Base-by-base conservation (phyloP, 179 eudicot species). In the Beta corolliflora region DNA sequence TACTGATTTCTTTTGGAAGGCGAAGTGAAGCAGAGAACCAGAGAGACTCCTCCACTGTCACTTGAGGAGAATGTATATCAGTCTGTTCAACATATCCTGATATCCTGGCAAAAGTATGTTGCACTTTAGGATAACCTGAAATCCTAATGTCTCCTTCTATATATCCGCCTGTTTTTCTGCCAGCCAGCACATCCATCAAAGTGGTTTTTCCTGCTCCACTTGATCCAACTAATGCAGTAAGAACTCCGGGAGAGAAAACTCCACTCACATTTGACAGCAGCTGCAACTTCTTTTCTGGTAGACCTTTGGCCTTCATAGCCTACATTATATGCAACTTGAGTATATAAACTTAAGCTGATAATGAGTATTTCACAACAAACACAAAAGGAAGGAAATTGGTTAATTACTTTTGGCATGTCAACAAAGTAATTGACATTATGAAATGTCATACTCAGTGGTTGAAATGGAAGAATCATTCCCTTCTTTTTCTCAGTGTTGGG, bases 121-220 rank as follows among this genome's bases (percentile, higher is more conserved):
- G 98, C 77, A 89, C 93, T 84, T 96, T 96, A 29, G 89, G 94
- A 83, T 88, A 87, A 36, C 99, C 99, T 46, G 99, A 96, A 75
- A 94, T 93, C 81, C 84, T 89, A 73, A 96, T 91, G 77, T 94
- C 98, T 77, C 99, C 99, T 84, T 96, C 96, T 59, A 93, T 91
- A 66, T 92, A 90, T 61, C 98, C 99, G 73, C 97, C 94, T 1
- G 99, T 94, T 87, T 96, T 96, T 76, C 99, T 88, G 59, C 99
- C 99, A 80, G 98, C 97, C 71, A 96, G 92, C 44, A 94, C 98
- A 84, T 96, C 99, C 99, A 96, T 92, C 86, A 96, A 82, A 56
- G 99, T 96, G 59, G 99, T 96, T 88, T 96, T 96, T 52, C 98
- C 99, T 14, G 99, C 99, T 81, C 99, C 99, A 85, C 99, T 96